Evolutionary conservation across 106 monocot species (phyloP).

Genomic region (Xerophyta viscosa): DNA sequence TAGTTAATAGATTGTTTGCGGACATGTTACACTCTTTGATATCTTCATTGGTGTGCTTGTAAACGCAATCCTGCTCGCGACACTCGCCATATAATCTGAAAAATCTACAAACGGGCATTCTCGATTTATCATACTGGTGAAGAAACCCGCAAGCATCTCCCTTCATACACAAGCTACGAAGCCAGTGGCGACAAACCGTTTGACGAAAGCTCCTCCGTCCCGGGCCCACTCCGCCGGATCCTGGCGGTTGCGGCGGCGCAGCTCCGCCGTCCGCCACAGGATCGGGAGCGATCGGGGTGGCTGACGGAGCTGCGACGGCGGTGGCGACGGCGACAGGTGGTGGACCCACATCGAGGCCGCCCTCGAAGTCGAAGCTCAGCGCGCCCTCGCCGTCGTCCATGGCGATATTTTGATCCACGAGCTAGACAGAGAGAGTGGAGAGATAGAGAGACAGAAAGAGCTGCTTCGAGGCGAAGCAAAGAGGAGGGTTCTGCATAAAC

Average conservation of each 20-base stretch:
- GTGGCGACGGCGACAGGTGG: conserved; percentile 14
- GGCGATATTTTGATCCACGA: not conserved
- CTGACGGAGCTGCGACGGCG: not conserved
- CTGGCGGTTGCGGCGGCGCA: not conserved
- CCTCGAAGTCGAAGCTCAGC: conserved; percentile 98
- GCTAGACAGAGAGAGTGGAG: not conserved
- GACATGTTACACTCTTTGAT: conserved; percentile 99
- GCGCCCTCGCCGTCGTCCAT: conserved; percentile 83
- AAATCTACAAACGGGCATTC: conserved; percentile 98
- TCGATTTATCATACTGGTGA: conserved; percentile 93
- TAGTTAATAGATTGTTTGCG: too few relatives aligned
- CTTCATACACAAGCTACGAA: conserved; percentile 92
- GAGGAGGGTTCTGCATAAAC: not conserved
- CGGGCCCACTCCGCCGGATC: not conserved
- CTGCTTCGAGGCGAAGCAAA: not conserved
- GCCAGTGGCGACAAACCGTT: conserved; percentile 98
- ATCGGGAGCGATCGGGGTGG: too few relatives aligned
- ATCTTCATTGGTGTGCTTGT: conserved; percentile 97
- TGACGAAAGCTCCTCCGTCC: conserved; percentile 83
- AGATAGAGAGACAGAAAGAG: not conserved
- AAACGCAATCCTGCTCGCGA: conserved; percentile 94
- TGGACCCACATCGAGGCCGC: conserved; percentile 65
- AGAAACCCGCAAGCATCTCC: conserved; percentile 94
- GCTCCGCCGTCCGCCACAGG: conserved; percentile 7
- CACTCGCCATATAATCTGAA: conserved; percentile 89